Percentiles rank a stretch among this genome's conserved stretches.
Evolutionary conservation across 805 yeast genomes (phyloP).

Genomic region (Cyberlindnera petersonii): DNA sequence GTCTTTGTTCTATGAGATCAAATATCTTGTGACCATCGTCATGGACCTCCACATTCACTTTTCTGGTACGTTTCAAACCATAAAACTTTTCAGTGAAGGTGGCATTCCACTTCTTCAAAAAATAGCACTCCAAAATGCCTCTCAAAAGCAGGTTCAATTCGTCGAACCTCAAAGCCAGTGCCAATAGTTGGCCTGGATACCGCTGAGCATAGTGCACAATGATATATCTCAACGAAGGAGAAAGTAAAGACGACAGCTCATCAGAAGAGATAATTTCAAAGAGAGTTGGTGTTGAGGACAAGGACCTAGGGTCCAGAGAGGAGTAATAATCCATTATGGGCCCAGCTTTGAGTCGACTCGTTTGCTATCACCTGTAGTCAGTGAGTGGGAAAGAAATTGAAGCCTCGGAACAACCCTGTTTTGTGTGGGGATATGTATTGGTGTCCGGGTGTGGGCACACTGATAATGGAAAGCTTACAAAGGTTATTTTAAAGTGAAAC

Average conservation of each 20-base stretch:
- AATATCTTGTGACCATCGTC: constrained; percentile 27
- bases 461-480: too few relatives aligned
- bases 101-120: constrained; percentile 70
- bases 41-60: constrained; percentile 32
- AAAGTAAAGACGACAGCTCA: constrained; percentile 70
- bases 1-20: constrained; percentile 42
- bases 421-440: neutral
- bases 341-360: too few relatives aligned
- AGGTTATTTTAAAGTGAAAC: too few relatives aligned
- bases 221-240: constrained; percentile 79
- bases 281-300: constrained; percentile 78
- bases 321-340: constrained; percentile 78
- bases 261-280: constrained; percentile 83
- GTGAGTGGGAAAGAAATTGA: too few relatives aligned
- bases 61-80: constrained; percentile 64
- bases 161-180: constrained; percentile 66
- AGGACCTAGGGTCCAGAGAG: constrained; percentile 68
- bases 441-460: constrained; percentile 2
- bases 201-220: constrained; percentile 76
- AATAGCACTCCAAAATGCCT: constrained; percentile 66
- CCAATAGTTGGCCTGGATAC: constrained; percentile 66
- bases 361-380: too few relatives aligned
- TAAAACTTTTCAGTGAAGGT: constrained; percentile 90
- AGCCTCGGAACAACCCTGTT: neutral
- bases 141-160: constrained; percentile 63